These are phyloP conservation scores for Dipodascus albidus DNA, from an alignment of 805 yeast genomes.

Conservation along the genomic window DNA sequence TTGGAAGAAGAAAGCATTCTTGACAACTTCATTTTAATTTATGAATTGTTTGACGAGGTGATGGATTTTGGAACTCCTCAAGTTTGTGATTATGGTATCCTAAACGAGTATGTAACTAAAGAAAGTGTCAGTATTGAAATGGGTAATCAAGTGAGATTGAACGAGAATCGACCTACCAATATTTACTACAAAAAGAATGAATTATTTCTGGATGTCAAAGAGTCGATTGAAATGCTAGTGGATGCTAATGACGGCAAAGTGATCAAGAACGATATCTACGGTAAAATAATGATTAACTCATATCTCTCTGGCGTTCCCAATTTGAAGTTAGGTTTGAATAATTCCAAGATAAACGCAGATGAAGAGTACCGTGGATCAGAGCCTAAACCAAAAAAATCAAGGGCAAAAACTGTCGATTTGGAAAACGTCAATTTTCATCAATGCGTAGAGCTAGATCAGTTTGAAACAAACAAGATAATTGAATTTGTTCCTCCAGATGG, in stretches of 20 bases:
- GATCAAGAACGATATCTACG: constrained; percentile 55
- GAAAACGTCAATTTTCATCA: constrained; percentile 76
- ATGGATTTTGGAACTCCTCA: constrained; percentile 85
- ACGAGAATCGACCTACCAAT: constrained; percentile 87
- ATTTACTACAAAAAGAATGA: constrained; percentile 81
- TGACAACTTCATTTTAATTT: constrained; percentile 64
- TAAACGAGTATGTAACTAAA: constrained; percentile 66
- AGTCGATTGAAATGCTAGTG: constrained; percentile 48
- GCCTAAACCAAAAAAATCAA: constrained; percentile 7
- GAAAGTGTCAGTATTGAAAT: constrained; percentile 33
- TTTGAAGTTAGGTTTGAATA: constrained; percentile 62
- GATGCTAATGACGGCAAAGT: constrained; percentile 53
- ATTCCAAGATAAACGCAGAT: constrained; percentile 16
- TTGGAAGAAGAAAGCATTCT: constrained; percentile 48
- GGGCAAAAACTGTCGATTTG: constrained; percentile 28
- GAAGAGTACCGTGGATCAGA: constrained; percentile 16
- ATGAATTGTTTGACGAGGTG: constrained; percentile 81
- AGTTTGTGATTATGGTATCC: constrained; percentile 64
- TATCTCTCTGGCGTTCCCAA: constrained; percentile 87
- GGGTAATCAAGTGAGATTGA: constrained; percentile 43
- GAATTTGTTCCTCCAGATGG: constrained; percentile 90
- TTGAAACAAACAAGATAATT: constrained; percentile 47
- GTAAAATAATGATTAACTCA: constrained; percentile 61
- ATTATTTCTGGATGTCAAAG: constrained; percentile 78
- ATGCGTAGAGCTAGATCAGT: constrained; percentile 65